Evolutionary conservation across 179 eudicot genomes (phyloP).

Genomic region (Heliamphora pulchella): DNA sequence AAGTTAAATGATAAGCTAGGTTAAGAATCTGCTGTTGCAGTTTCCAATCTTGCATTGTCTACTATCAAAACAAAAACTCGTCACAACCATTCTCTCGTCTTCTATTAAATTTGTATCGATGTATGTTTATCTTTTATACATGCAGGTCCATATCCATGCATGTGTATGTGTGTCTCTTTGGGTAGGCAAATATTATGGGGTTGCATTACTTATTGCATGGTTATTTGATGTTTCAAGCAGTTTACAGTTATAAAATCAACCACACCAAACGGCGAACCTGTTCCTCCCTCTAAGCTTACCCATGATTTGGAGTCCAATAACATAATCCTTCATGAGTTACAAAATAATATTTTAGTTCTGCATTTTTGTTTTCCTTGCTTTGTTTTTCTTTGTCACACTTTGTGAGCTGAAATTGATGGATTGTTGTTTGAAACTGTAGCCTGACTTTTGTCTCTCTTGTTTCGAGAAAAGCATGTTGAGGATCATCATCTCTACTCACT

Average conservation of each 20-base stretch:
- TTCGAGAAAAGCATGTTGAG: conserved; percentile 51
- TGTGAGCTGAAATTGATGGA: neutral
- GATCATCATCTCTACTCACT: conserved; percentile 64
- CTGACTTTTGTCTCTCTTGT: conserved; percentile 11
- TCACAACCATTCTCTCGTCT: no score
- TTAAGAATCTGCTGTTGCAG: neutral
- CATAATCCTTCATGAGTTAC: neutral
- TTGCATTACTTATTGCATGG: no score
- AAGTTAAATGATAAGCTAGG: neutral
- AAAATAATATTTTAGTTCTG: neutral
- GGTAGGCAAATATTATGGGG: no score
- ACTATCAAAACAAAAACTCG: no score
- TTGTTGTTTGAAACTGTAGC: neutral
- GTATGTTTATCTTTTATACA: no score
- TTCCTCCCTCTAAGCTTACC: no score
- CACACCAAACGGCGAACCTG: no score
- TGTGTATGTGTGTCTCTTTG: no score
- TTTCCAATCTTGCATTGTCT: neutral
- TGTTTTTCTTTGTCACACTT: neutral
- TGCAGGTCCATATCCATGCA: no score
- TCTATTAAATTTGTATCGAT: no score
- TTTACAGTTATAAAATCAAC: no score
- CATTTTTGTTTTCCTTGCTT: neutral
- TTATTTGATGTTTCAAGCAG: no score
- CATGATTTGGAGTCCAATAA: neutral